These are phyloP conservation scores for Aspergillus nidulans DNA, from an alignment of 495 filamentous ascomycete species.

Conservation along the genomic window DNA sequence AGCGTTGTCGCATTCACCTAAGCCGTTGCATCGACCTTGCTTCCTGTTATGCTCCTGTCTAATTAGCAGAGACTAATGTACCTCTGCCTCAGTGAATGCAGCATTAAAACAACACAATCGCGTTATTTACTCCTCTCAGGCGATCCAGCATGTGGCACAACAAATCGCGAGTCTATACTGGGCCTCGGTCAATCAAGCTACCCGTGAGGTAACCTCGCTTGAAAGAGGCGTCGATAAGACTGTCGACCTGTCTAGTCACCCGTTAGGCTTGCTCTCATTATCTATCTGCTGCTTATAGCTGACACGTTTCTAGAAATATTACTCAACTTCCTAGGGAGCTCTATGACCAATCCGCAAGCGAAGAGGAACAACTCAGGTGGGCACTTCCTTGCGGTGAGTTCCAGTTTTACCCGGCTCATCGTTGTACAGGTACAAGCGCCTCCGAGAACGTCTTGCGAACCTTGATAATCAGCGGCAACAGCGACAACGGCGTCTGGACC, in stretches of 20 bases:
- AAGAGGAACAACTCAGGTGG: constrained; percentile 33
- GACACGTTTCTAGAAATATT: constrained; percentile 37
- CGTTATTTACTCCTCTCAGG: constrained; percentile 68
- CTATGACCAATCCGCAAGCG: constrained; percentile 27
- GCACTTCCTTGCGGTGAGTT: constrained; percentile 17
- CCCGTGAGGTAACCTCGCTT: constrained; percentile 35
- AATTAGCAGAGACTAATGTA: constrained; percentile 7
- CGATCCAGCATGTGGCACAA: constrained; percentile 73
- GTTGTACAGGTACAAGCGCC: constrained; percentile 50
- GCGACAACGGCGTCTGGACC: constrained; percentile 50
- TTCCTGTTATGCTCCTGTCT: constrained; percentile 21
- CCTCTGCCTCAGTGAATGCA: constrained; percentile 51
- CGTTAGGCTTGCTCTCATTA: constrained; percentile 22
- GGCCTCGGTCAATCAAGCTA: constrained; percentile 42
- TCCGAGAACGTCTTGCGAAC: constrained; percentile 45
- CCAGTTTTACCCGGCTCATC: constrained; percentile 26
- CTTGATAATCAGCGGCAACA: constrained; percentile 52
- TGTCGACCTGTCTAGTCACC: constrained; percentile 43
- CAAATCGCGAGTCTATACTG: constrained; percentile 75
- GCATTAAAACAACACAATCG: constrained; percentile 65
- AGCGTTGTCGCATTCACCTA: background rate
- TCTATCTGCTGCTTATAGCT: constrained; percentile 1
- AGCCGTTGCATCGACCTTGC: background rate
- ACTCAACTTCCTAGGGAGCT: constrained; percentile 30
- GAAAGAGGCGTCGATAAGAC: constrained; percentile 36